Evolutionary conservation across 2,329 filamentous ascomycete genomes (phyloP).

Genomic region (Penicillium sp.): DNA sequence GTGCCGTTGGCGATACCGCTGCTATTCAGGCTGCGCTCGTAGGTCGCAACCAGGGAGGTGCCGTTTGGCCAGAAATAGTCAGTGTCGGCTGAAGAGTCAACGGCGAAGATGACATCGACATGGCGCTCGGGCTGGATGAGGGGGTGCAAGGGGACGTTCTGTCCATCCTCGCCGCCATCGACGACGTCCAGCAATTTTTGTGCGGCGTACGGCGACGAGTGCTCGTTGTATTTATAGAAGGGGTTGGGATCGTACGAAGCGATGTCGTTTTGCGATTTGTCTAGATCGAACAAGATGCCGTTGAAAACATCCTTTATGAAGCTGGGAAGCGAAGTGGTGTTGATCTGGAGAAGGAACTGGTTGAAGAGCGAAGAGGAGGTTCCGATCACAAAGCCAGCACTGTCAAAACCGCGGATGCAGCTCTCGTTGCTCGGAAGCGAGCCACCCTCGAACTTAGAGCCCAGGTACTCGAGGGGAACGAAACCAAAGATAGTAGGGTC

Average conservation of each 20-base stretch:
- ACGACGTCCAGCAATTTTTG: conserved; percentile 63
- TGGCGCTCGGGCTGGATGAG: conserved; percentile 69
- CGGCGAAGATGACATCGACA: conserved; percentile 77
- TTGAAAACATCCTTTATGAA: conserved; percentile 53
- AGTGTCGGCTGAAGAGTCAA: conserved; percentile 75
- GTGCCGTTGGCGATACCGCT: conserved; percentile 63
- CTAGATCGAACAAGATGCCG: conserved; percentile 54
- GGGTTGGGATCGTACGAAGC: conserved; percentile 73
- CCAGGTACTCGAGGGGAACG: conserved; percentile 66
- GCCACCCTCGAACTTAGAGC: conserved; percentile 68
- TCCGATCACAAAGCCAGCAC: conserved; percentile 78
- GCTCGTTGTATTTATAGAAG: conserved; percentile 64
- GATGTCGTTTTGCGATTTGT: conserved; percentile 65
- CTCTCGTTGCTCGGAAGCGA: conserved; percentile 51
- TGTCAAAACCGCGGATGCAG: conserved; percentile 80
- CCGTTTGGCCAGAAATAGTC: conserved; percentile 71
- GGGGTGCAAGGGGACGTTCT: conserved; percentile 77
- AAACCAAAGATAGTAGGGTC: conserved; percentile 72
- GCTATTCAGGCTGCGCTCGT: conserved; percentile 59
- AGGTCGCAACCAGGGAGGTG: conserved; percentile 70
- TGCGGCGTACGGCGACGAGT: conserved; percentile 56
- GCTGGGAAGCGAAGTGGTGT: conserved; percentile 50
- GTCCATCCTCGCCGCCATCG: conserved; percentile 72
- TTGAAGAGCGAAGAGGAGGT: conserved; percentile 86
- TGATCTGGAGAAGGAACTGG: conserved; percentile 64